Percentiles rank a stretch among this genome's conserved stretches.
Evolutionary conservation across 1,139 yeast species (phyloP).

Genomic region (Lodderomyces parapsilosis): DNA sequence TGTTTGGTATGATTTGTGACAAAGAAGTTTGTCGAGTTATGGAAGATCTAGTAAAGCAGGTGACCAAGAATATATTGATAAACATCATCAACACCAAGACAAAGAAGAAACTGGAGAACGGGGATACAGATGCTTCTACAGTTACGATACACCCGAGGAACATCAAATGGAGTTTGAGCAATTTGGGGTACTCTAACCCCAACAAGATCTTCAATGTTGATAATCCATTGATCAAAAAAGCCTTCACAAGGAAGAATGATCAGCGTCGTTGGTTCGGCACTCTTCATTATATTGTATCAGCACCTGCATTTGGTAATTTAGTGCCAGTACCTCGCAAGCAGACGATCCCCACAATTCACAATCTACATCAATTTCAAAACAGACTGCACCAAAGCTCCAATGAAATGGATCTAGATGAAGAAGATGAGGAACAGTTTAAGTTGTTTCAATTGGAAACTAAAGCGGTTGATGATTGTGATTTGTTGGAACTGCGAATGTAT

Average conservation of each 20-base stretch:
- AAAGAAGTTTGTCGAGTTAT: not conserved
- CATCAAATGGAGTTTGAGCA: not conserved
- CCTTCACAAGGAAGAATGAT: not conserved
- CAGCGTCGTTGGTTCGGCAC: conserved; percentile 4
- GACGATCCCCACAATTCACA: not conserved
- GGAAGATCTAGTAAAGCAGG: not conserved
- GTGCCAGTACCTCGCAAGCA: not conserved
- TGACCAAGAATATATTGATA: conserved; percentile 2
- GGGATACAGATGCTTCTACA: not conserved
- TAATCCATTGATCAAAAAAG: not conserved
- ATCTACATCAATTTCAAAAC: not conserved
- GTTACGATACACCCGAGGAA: not conserved
- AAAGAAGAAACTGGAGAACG: not conserved
- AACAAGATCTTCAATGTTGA: not conserved
- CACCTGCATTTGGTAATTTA: not conserved
- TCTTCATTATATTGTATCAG: not conserved
- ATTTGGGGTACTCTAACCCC: not conserved
- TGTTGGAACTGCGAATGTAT: conserved; percentile 16
- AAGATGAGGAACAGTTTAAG: conserved; percentile 2
- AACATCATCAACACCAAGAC: not conserved
- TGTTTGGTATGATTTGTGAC: not conserved
- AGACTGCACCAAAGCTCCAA: not conserved
- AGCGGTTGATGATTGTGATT: conserved; percentile 16
- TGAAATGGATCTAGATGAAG: not conserved
- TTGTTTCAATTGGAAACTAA: conserved; percentile 12